Conservation (phyloP, 139 green algal species). For the Chlamydomonas sphaeroides region DNA sequence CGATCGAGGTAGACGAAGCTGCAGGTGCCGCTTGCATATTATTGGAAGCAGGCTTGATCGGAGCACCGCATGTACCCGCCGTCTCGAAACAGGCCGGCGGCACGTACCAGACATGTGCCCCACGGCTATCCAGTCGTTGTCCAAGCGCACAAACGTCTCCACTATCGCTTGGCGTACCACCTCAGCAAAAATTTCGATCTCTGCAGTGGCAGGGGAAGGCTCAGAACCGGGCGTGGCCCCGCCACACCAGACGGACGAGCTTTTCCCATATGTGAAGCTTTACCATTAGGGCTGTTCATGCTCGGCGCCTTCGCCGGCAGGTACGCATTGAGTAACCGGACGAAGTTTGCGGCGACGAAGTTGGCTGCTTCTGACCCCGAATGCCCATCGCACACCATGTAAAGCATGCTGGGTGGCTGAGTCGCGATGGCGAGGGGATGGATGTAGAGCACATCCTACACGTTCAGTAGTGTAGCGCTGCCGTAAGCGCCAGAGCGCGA, state of each 20-base stretch:
- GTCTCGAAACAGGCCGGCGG: too few relatives aligned
- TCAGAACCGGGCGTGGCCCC: too few relatives aligned
- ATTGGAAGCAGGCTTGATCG: too few relatives aligned
- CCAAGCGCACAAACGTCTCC: constrained; percentile 37
- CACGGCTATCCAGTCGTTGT: constrained; percentile 52
- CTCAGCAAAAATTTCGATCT: constrained; percentile 28
- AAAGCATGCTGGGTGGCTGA: constrained; percentile 39
- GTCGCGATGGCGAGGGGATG: constrained; percentile 44
- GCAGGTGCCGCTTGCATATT: too few relatives aligned
- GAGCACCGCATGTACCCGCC: too few relatives aligned
- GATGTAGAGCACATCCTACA: constrained; percentile 53
- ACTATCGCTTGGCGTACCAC: constrained; percentile 19
- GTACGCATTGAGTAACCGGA: constrained; percentile 15
- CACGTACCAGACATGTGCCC: constrained; percentile 47
- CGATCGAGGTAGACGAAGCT: too few relatives aligned
- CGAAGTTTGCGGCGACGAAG: constrained; percentile 40
- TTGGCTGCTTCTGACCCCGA: constrained; percentile 45
- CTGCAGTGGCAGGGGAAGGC: constrained; percentile 38
- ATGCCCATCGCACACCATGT: constrained; percentile 64
- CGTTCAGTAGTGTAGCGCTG: too few relatives aligned
- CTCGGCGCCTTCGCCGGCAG: constrained; percentile 11
- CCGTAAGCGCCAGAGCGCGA: too few relatives aligned
- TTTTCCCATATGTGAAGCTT: neutral
- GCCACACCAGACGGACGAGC: too few relatives aligned
- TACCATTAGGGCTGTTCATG: constrained; percentile 15